Base-by-base conservation (phyloP, 805 yeast species). In the Zygotorulaspora danielsina region DNA sequence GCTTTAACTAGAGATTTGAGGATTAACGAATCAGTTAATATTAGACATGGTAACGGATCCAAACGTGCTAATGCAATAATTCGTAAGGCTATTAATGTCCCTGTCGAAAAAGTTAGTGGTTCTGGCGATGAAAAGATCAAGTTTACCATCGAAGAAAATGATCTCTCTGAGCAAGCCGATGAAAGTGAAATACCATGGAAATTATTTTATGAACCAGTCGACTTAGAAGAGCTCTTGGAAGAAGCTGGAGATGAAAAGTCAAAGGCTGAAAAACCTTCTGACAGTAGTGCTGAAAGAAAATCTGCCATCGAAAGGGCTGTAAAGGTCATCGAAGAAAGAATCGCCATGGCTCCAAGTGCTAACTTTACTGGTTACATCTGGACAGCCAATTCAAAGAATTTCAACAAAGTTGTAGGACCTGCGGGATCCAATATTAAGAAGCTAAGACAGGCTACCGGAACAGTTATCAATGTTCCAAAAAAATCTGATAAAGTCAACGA, bases 401-500 rank as follows among this genome's bases (percentile, higher is more conserved):
- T 83, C 61, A 73, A 81, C 42, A 75, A 71, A 57, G 69, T 86
- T 38, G 75, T 87, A 47, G 96, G 96, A 6, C 78, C 86, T 11
- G 81, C 76, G 50, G 96, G 96, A 33, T 64, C 78, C 24, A 78
- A 75, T 45, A 69, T 86, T 55, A 77, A 73, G 53, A 65, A 66
- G 48, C 71, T 85, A 43, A 78, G 93, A 66, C 66, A 67, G 19
- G 66, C 71, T 42, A 68, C 83, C 15, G 76, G 75, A 13, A 70
- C 82, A 26, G 70, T 75, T 41, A 74, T 84, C 45, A 69, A 71
- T 35, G 77, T 84, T 39, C 94, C 93, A 50, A 76, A 77, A 61
- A 65, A 66, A 32, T 61, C 60, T 33, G 83, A 79, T 45, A 66
- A 71, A 45, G 55, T 71, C 45, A 66, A 69, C 47, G 72, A 79